Conservation (phyloP, 441 rosid genomes). For the Jatropha multifida region DNA sequence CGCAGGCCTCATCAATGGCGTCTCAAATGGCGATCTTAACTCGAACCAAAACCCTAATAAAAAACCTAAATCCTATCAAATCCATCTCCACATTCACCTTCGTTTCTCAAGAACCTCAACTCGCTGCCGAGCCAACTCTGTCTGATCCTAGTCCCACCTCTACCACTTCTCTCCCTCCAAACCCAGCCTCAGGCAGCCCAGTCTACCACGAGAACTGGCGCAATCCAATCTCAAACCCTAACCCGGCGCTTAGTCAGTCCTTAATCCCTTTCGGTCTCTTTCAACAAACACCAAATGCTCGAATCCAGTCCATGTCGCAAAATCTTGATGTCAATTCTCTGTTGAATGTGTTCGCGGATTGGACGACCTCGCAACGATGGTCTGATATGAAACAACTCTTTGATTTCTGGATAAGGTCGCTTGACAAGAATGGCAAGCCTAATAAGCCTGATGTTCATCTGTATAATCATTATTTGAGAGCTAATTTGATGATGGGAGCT, state of each 20-base stretch:
- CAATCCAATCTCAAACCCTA: constrained; percentile 40
- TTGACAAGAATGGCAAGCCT: constrained; percentile 73
- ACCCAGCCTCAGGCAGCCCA: constrained; percentile 85
- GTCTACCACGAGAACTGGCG: constrained; percentile 84
- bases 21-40: constrained; percentile 46
- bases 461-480: constrained; percentile 79
- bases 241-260: constrained; percentile 34
- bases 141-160: constrained; percentile 19
- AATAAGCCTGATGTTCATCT: constrained; percentile 74
- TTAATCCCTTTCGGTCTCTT: constrained; percentile 43
- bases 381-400: constrained; percentile 69
- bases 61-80: constrained; percentile 38
- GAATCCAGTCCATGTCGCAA: constrained; percentile 47
- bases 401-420: constrained; percentile 75
- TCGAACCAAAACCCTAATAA: constrained; percentile 40
- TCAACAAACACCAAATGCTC: constrained; percentile 30
- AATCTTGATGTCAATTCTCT: constrained; percentile 46
- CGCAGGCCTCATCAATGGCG: constrained; percentile 46
- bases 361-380: constrained; percentile 82
- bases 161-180: constrained; percentile 71
- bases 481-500: constrained; percentile 72
- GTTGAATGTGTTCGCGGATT: constrained; percentile 62
- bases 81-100: constrained; percentile 59
- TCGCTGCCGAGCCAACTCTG: constrained; percentile 46
- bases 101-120: constrained; percentile 68